Conservation (phyloP, 2,329 filamentous ascomycete species). For the Aspergillus sergii region DNA sequence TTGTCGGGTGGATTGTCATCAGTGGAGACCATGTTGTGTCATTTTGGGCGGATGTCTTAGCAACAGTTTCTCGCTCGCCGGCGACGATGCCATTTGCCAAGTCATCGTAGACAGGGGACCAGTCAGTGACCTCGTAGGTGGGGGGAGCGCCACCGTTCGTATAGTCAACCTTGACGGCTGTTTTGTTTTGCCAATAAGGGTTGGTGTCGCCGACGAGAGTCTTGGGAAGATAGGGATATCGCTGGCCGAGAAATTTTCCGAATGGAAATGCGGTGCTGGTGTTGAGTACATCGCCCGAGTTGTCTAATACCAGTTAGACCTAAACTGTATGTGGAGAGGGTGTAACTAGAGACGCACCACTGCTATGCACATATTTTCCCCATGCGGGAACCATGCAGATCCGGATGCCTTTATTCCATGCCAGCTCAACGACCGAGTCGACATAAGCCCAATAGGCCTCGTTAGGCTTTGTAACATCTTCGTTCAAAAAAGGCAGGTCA, state of each 20-base stretch:
- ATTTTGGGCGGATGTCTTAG: not conserved
- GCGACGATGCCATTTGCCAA: not conserved
- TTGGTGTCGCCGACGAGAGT: not conserved
- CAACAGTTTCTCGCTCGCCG: not conserved
- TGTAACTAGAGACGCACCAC: not conserved
- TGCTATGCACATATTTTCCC: not conserved
- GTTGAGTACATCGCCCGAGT: not conserved
- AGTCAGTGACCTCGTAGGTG: not conserved
- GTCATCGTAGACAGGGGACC: not conserved
- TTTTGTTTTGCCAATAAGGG: not conserved
- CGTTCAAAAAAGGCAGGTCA: not conserved
- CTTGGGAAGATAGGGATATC: not conserved
- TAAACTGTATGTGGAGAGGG: accelerated
- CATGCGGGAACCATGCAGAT: not conserved
- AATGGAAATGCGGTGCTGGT: not conserved
- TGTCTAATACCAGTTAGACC: not conserved
- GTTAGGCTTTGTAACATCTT: not conserved
- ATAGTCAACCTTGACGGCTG: not conserved
- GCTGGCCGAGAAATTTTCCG: not conserved
- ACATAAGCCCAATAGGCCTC: not conserved
- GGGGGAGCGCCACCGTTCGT: no score
- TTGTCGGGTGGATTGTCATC: not conserved
- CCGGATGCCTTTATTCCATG: not conserved
- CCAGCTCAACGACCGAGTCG: not conserved
- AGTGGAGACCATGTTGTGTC: not conserved